Conservation (phyloP, 345 rosid species). For the Schrenkiella parvula region DNA sequence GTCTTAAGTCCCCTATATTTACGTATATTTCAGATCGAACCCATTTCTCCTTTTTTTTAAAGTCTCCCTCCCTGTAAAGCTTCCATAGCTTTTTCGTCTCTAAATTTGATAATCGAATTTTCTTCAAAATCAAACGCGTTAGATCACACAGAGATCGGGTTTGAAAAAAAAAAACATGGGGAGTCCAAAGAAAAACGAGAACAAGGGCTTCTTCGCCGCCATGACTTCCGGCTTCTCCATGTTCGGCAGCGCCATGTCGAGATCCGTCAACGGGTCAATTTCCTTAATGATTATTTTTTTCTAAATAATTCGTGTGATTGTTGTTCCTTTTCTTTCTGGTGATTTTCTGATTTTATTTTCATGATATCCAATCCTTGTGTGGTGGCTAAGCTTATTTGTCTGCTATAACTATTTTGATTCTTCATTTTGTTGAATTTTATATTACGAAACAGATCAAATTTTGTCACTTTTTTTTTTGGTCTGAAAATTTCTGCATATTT, state of each 20-base stretch:
- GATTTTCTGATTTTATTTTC: not conserved
- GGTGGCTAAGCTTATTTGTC: not conserved
- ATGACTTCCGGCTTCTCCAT: conserved; percentile 62
- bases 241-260: conserved; percentile 62
- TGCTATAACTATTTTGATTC: conserved; percentile 5
- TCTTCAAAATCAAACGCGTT: not conserved
- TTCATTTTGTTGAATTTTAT: conserved; percentile 6
- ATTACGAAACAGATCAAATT: conserved; percentile 16
- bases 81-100: conserved; percentile 14
- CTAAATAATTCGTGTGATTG: not conserved
- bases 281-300: not conserved
- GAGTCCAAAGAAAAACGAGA: conserved; percentile 51
- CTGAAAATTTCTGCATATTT: not conserved
- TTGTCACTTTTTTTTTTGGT: not conserved
- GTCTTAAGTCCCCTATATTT: conserved; percentile 1
- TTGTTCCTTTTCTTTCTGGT: not conserved
- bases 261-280: conserved; percentile 62
- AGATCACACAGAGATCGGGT: conserved; percentile 3
- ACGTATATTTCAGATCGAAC: conserved; percentile 17
- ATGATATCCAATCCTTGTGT: not conserved
- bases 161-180: conserved; percentile 27
- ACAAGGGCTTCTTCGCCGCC: conserved; percentile 61
- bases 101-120: conserved; percentile 11
- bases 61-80: conserved; percentile 24
- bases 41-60: not conserved